Percentiles rank a stretch among this genome's conserved stretches.
Evolutionary conservation across 805 yeast genomes (phyloP).

Genomic region (Hanseniaspora pseudoguilliermondii): DNA sequence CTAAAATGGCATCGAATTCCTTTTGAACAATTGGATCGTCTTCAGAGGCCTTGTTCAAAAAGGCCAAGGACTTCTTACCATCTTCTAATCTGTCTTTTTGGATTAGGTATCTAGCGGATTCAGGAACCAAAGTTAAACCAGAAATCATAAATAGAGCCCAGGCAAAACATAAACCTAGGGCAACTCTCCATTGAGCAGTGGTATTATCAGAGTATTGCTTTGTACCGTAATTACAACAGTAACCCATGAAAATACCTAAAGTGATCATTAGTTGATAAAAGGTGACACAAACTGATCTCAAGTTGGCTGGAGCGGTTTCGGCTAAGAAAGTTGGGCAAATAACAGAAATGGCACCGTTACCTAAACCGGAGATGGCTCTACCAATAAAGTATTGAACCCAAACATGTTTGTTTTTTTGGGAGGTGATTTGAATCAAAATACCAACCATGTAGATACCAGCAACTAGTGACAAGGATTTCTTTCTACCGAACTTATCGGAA

Average conservation of each 20-base stretch:
- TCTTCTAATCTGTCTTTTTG: constrained; percentile 46
- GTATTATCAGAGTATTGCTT: constrained; percentile 25
- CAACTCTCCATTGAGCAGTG: constrained; percentile 60
- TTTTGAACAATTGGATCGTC: constrained; percentile 44
- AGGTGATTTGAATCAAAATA: constrained; percentile 52
- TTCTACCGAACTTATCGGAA: constrained; percentile 56
- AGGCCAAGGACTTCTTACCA: constrained; percentile 48
- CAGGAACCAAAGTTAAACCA: constrained; percentile 47
- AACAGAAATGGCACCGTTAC: constrained; percentile 69
- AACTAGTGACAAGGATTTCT: constrained; percentile 46
- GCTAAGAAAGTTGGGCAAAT: constrained; percentile 62
- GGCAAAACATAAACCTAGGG: constrained; percentile 44
- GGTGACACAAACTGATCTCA: constrained; percentile 63
- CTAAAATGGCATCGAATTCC: constrained; percentile 46
- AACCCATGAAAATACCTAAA: constrained; percentile 63
- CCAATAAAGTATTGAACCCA: constrained; percentile 69
- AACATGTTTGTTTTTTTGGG: constrained; percentile 21
- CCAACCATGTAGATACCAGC: constrained; percentile 57
- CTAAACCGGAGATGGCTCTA: constrained; percentile 58
- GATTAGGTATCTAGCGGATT: constrained; percentile 57
- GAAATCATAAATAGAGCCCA: constrained; percentile 33
- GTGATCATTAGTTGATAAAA: constrained; percentile 63
- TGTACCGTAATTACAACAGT: constrained; percentile 59
- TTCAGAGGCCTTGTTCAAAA: constrained; percentile 40
- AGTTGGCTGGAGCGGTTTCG: constrained; percentile 27